These are phyloP conservation scores for Porphyra umbilicalis DNA, from an alignment of 31 red algal genomes.

Conservation along the genomic window DNA sequence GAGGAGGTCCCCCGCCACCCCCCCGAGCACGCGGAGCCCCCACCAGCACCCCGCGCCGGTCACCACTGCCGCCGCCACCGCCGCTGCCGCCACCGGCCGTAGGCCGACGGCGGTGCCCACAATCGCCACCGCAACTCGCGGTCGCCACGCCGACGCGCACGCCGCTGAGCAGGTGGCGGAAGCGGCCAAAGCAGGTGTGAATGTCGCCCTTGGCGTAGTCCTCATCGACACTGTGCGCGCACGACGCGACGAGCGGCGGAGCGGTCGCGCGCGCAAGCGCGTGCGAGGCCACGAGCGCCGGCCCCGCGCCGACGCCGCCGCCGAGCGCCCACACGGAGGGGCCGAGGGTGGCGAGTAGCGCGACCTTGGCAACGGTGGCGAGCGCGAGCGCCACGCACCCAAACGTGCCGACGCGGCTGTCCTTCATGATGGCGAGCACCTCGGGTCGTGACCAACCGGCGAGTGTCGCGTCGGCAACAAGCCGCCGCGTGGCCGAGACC, in stretches of 20 bases:
- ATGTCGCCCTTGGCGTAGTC: background rate
- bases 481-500: too few relatives aligned
- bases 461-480: background rate
- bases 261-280: background rate
- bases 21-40: background rate
- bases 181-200: background rate
- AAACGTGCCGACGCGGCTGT: background rate
- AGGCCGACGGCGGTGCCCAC: background rate
- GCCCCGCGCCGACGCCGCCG: too few relatives aligned
- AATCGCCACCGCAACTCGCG: background rate
- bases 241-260: background rate
- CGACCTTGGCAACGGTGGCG: background rate
- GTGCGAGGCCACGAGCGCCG: background rate
- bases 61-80: background rate
- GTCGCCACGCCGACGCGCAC: background rate
- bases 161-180: background rate
- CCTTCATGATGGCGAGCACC: slow-evolving; percentile 1
- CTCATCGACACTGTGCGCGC: background rate
- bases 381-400: background rate
- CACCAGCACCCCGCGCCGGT: background rate
- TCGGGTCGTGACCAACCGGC: background rate
- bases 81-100: too few relatives aligned
- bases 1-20: background rate
- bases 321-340: background rate
- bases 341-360: background rate